phyloP scores from a whole-genome alignment of 2,329 filamentous ascomycete genomes.

The Botryotinia globosa region DNA sequence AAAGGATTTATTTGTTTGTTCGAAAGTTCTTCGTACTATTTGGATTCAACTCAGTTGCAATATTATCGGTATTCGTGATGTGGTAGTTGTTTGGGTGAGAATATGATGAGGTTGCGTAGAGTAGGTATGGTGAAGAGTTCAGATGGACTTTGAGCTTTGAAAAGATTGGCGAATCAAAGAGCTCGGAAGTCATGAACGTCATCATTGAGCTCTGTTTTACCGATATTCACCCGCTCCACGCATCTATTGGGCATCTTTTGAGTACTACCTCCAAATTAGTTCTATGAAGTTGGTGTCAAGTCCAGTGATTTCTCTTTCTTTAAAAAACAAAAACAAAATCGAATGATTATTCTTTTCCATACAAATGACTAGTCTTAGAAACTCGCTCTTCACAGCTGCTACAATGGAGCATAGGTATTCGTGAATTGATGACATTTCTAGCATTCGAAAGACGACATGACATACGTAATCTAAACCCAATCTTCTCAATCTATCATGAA shows the following conservation, averaged over 20 bases:
- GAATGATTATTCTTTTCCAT: not conserved
- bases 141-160: conserved; percentile 1
- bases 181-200: conserved; percentile 5
- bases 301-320: not conserved
- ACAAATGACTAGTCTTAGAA: not conserved
- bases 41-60: not conserved
- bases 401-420: not conserved
- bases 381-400: not conserved
- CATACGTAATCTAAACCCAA: not conserved
- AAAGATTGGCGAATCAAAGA: conserved; percentile 8
- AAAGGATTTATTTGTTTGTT: not conserved
- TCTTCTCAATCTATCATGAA: not conserved
- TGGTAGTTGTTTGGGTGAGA: not conserved
- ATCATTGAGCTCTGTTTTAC: not conserved
- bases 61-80: not conserved
- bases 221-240: not conserved
- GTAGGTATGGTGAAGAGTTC: not conserved
- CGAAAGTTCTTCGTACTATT: too few relatives aligned
- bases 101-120: not conserved
- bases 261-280: not conserved
- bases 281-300: not conserved
- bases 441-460: not conserved
- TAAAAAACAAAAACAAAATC: rapidly evolving
- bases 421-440: not conserved
- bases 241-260: not conserved